Conservation (phyloP, 164 flowering plant genomes). For the Kingdonia uniflora region DNA sequence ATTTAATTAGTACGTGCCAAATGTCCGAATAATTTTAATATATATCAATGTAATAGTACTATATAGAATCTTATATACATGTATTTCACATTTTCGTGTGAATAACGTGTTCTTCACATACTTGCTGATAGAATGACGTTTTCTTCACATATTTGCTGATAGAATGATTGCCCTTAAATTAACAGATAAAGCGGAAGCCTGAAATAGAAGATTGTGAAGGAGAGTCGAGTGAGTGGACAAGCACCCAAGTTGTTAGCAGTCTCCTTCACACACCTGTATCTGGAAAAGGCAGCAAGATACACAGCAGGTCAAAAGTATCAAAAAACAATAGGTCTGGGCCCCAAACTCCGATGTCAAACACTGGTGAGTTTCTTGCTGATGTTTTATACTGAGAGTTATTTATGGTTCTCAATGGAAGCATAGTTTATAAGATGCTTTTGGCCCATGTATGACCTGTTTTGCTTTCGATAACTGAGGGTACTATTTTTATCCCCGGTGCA, state of each 20-base stretch:
- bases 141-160: too few relatives aligned
- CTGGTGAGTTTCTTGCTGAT: conserved; percentile 29
- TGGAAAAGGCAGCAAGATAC: conserved; percentile 41
- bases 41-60: too few relatives aligned
- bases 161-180: background rate
- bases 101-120: too few relatives aligned
- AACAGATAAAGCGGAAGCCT: conserved; percentile 48
- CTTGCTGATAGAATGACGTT: too few relatives aligned
- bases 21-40: too few relatives aligned
- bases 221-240: conserved; percentile 28
- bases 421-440: background rate
- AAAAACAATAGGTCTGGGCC: conserved; percentile 38
- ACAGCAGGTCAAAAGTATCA: conserved; percentile 39
- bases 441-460: too few relatives aligned
- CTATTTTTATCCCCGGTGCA: too few relatives aligned
- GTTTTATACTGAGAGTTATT: background rate
- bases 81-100: background rate
- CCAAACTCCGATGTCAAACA: conserved; percentile 54
- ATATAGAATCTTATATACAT: too few relatives aligned
- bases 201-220: conserved; percentile 33
- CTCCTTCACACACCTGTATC: conserved; percentile 32
- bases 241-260: conserved; percentile 22
- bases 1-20: too few relatives aligned
- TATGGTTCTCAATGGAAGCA: background rate
- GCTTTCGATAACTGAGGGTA: too few relatives aligned